These are phyloP conservation scores for Mycosphaerella sp. DNA, from an alignment of 2,329 filamentous ascomycete species.

Conservation along the genomic window DNA sequence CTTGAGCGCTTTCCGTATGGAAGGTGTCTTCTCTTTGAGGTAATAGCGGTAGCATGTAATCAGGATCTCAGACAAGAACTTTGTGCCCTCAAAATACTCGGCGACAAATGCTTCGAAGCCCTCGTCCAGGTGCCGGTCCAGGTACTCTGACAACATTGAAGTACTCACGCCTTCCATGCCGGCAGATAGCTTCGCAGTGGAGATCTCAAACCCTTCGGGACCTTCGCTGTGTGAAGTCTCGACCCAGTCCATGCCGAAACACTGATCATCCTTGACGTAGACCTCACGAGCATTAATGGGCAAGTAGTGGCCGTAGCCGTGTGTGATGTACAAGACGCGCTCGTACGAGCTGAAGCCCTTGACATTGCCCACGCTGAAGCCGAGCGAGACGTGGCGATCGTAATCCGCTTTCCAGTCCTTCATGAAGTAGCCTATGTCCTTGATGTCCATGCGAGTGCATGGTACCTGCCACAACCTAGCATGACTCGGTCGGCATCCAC, in stretches of 20 bases:
- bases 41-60: conserved; percentile 96
- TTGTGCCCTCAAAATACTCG: conserved; percentile 92
- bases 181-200: conserved; percentile 82
- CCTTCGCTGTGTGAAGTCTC: conserved; percentile 63
- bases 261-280: conserved; percentile 83
- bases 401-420: conserved; percentile 99
- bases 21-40: conserved; percentile 75
- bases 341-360: conserved; percentile 67
- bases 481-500: conserved; percentile 90
- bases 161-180: conserved; percentile 81
- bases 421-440: conserved; percentile 97
- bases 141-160: conserved; percentile 77
- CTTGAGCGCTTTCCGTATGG: conserved; percentile 93
- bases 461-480: conserved; percentile 95
- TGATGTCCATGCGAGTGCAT: conserved; percentile 96
- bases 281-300: conserved; percentile 93
- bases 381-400: conserved; percentile 78
- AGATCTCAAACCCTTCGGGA: conserved; percentile 74
- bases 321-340: conserved; percentile 80
- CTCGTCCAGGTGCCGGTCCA: conserved; percentile 89
- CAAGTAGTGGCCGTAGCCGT: conserved; percentile 89
- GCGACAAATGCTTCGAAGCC: conserved; percentile 92
- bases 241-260: conserved; percentile 90
- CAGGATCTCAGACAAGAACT: conserved; percentile 89
- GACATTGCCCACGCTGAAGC: conserved; percentile 90